Evolutionary conservation across 2,329 filamentous ascomycete genomes (phyloP).

Genomic region (Hypoxylon sp.): DNA sequence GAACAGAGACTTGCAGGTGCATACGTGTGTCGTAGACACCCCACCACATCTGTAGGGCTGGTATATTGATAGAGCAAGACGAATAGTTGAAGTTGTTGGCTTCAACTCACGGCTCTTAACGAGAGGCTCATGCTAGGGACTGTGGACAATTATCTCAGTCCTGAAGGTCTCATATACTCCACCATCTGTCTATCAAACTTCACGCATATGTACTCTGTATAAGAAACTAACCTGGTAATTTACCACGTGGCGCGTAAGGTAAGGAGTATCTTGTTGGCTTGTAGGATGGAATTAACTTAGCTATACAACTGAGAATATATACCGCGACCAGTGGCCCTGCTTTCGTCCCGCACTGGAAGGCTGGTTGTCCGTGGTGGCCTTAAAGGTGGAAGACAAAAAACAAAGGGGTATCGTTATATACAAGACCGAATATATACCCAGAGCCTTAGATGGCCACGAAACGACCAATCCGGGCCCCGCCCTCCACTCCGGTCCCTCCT

Average conservation of each 20-base stretch:
- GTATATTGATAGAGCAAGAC: neutral
- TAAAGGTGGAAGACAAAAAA: constrained; percentile 36
- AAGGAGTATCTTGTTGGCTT: constrained; percentile 9
- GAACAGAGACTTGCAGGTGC: neutral
- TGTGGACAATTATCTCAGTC: too few relatives aligned
- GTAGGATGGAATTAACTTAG: constrained; percentile 47
- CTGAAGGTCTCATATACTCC: neutral
- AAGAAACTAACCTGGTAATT: neutral
- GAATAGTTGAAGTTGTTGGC: too few relatives aligned
- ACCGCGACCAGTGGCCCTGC: constrained; percentile 39
- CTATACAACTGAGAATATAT: constrained; percentile 52
- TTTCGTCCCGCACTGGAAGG: constrained; percentile 29
- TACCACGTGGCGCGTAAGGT: neutral
- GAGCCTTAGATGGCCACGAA: constrained; percentile 32
- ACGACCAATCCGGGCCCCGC: constrained; percentile 31
- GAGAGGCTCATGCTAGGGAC: neutral
- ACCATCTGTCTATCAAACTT: neutral
- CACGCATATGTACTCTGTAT: neutral
- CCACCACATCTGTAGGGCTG: neutral
- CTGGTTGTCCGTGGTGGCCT: constrained; percentile 28
- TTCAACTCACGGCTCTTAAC: too few relatives aligned
- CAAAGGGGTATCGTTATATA: constrained; percentile 45
- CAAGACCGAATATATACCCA: constrained; percentile 43
- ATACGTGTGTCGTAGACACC: neutral
- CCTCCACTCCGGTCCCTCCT: constrained; percentile 35